phyloP scores from a whole-genome alignment of 352 stramenopile species.

The Phytophthora citricola region DNA sequence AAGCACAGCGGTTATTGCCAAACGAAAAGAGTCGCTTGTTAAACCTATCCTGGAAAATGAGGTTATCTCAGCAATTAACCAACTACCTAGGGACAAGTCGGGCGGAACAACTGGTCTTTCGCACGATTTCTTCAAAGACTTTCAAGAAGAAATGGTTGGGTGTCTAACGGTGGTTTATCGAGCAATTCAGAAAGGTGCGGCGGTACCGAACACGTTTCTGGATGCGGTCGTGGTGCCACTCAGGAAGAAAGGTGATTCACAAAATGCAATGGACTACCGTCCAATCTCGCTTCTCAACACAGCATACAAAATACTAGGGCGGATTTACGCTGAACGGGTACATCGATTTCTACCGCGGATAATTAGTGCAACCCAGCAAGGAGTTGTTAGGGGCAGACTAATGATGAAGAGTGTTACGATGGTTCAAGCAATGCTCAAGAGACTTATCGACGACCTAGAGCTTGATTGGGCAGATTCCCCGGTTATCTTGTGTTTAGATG shows the following conservation, averaged over 20 bases:
- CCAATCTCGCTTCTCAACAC: background rate
- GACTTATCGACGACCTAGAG: background rate
- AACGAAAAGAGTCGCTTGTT: background rate
- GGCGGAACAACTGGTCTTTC: background rate
- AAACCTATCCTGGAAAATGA: background rate
- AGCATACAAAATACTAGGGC: background rate
- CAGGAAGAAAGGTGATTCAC: background rate
- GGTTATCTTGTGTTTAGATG: slow-evolving; percentile 2
- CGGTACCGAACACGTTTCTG: background rate
- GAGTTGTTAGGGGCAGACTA: background rate
- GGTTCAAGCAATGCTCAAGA: background rate
- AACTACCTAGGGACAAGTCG: background rate
- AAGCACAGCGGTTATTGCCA: background rate
- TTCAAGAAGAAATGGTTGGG: background rate
- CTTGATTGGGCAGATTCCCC: background rate
- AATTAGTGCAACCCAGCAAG: background rate
- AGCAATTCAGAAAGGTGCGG: background rate
- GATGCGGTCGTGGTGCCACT: background rate
- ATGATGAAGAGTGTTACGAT: slow-evolving; percentile 2
- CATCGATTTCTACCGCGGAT: background rate
- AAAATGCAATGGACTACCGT: background rate
- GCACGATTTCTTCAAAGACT: slow-evolving; percentile 9
- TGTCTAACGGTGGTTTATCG: background rate
- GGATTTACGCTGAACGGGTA: background rate
- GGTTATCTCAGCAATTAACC: background rate